Evolutionary conservation across 2,329 filamentous ascomycete species (phyloP).

Genomic region (Aureobasidium namibiae): DNA sequence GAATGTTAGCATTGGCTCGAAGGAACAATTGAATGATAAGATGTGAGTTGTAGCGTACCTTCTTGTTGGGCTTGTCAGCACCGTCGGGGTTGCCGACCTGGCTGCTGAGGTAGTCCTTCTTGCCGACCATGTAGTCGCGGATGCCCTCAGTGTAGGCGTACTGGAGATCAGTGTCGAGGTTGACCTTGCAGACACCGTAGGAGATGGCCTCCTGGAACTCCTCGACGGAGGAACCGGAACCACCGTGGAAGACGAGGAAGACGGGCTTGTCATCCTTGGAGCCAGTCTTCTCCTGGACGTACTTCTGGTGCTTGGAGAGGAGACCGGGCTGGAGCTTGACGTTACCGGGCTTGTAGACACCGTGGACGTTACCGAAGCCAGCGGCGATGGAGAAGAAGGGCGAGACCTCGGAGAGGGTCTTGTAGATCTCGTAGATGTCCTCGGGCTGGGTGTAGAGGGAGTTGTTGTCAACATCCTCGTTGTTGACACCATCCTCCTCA

Average conservation of each 20-base stretch:
- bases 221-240: constrained; percentile 80
- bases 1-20: background rate
- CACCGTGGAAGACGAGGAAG: constrained; percentile 99
- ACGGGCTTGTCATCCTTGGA: constrained; percentile 78
- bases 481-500: constrained; percentile 98
- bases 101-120: constrained; percentile 86
- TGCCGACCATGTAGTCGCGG: constrained; percentile 86
- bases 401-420: constrained; percentile 74
- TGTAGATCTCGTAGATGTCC: constrained; percentile 88
- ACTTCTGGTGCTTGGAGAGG: constrained; percentile 90
- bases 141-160: constrained; percentile 88
- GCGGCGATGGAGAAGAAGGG: constrained; percentile 97
- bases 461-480: constrained; percentile 94
- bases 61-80: constrained; percentile 98
- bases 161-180: constrained; percentile 97
- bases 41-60: constrained; percentile 32
- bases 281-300: constrained; percentile 72
- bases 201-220: constrained; percentile 85
- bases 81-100: constrained; percentile 94
- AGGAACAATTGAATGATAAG: constrained; percentile 22
- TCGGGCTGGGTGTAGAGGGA: constrained; percentile 96
- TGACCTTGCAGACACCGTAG: constrained; percentile 98
- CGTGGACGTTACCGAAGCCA: constrained; percentile 98
- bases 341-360: constrained; percentile 97
- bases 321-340: constrained; percentile 95